Evolutionary conservation across 2,329 filamentous ascomycete genomes (phyloP).

Genomic region (Claviceps sp.): DNA sequence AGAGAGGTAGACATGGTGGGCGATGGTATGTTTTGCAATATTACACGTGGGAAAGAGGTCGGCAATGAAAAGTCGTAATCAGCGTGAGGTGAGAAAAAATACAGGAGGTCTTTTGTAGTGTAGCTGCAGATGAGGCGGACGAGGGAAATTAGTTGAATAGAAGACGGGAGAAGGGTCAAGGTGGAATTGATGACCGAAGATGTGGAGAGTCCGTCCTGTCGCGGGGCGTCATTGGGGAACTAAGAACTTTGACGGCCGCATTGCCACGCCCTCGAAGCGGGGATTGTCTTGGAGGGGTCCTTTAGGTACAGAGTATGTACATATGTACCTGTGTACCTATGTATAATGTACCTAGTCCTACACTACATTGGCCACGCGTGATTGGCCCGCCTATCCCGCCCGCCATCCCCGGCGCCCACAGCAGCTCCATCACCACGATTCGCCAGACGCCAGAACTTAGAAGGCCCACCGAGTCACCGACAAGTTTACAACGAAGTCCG

Average conservation of each 20-base stretch:
- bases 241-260: background rate
- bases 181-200: background rate
- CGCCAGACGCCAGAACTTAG: too few relatives aligned
- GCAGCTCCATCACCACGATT: too few relatives aligned
- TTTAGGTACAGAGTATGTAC: too few relatives aligned
- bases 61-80: background rate
- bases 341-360: too few relatives aligned
- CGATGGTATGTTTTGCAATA: background rate
- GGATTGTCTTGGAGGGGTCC: background rate
- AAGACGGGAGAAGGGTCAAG: background rate
- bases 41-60: background rate
- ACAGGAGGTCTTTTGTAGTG: background rate
- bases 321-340: too few relatives aligned
- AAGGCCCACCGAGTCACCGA: background rate
- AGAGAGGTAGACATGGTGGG: conserved; percentile 68
- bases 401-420: background rate
- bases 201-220: background rate
- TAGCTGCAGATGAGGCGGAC: background rate
- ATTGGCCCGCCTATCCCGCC: background rate
- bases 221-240: background rate
- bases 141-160: background rate
- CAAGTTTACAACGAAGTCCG: background rate
- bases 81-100: background rate
- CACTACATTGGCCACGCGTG: background rate
- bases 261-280: background rate